Evolutionary conservation across 2,329 filamentous ascomycete species (phyloP).

Genomic region (Penicillium expansum): DNA sequence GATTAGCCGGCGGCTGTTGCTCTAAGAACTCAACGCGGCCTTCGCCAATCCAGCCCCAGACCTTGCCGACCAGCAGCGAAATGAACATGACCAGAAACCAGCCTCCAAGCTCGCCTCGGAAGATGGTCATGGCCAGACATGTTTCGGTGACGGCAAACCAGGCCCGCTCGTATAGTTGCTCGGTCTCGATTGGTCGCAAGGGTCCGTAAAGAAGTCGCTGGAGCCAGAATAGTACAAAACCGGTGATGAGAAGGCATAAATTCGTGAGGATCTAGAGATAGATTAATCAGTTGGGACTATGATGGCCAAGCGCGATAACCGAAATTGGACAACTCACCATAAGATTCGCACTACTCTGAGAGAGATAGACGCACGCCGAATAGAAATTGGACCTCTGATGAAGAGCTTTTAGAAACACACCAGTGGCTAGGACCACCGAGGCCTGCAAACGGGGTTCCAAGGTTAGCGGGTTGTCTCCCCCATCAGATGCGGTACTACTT

Average conservation of each 20-base stretch:
- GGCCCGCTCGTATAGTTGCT: conserved; percentile 93
- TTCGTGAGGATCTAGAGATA: conserved; percentile 76
- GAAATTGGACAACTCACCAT: conserved; percentile 59
- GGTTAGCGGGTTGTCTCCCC: conserved; percentile 13
- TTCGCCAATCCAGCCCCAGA: conserved; percentile 98
- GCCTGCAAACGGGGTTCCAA: conserved; percentile 49
- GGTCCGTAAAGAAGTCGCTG: conserved; percentile 88
- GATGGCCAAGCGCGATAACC: background rate
- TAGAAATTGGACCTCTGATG: conserved; percentile 97
- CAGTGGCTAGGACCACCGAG: conserved; percentile 78
- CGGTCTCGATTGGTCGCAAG: conserved; percentile 88
- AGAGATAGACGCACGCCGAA: conserved; percentile 92
- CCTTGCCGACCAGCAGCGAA: conserved; percentile 83
- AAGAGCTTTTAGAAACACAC: conserved; percentile 85
- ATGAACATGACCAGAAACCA: conserved; percentile 98
- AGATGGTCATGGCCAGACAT: conserved; percentile 95
- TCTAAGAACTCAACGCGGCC: conserved; percentile 91
- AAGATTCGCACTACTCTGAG: conserved; percentile 92
- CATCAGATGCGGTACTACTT: conserved; percentile 26
- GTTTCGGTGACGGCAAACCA: conserved; percentile 99
- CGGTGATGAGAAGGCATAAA: conserved; percentile 76
- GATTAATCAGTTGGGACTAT: background rate
- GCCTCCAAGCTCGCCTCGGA: conserved; percentile 88
- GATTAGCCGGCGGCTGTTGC: conserved; percentile 89
- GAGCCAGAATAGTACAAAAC: conserved; percentile 77